These are phyloP conservation scores for Penicillium sp. DNA, from an alignment of 2,329 filamentous ascomycete genomes.

Conservation along the genomic window DNA sequence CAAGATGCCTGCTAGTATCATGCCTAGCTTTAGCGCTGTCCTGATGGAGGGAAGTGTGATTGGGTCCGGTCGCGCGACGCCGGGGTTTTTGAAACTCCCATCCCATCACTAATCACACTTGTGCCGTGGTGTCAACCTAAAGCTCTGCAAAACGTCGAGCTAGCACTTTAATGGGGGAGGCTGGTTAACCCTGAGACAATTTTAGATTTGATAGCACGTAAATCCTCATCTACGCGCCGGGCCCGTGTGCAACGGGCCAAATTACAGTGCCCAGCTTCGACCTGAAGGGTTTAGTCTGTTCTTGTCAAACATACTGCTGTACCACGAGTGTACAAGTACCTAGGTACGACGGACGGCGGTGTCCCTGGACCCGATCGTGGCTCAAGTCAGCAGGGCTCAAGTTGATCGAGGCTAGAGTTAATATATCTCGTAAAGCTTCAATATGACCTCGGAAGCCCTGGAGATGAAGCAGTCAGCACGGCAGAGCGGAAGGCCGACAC, in stretches of 20 bases:
- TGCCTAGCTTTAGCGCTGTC: conserved; percentile 9
- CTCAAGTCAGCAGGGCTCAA: too few relatives aligned
- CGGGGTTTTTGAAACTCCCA: conserved; percentile 13
- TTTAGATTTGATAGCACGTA: conserved; percentile 9
- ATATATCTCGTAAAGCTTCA: not conserved
- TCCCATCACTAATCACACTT: not conserved
- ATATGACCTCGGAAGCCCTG: not conserved
- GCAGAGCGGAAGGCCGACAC: not conserved
- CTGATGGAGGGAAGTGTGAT: conserved; percentile 3
- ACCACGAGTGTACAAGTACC: too few relatives aligned
- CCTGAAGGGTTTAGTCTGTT: not conserved
- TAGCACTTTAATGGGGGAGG: conserved; percentile 3
- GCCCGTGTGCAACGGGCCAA: conserved; percentile 1
- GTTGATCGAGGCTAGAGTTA: not conserved
- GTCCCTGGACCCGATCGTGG: too few relatives aligned
- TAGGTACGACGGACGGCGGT: too few relatives aligned
- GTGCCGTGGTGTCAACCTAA: not conserved
- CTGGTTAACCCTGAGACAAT: conserved; percentile 13
- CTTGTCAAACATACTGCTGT: too few relatives aligned
- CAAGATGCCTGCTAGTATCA: not conserved
- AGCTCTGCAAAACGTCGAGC: too few relatives aligned
- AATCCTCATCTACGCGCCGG: conserved; percentile 18
- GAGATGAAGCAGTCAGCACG: not conserved
- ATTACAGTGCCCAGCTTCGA: not conserved
- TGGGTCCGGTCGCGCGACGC: conserved; percentile 13